Conservation (phyloP, 2,329 filamentous ascomycete genomes). For the Cladophialophora immunda region DNA sequence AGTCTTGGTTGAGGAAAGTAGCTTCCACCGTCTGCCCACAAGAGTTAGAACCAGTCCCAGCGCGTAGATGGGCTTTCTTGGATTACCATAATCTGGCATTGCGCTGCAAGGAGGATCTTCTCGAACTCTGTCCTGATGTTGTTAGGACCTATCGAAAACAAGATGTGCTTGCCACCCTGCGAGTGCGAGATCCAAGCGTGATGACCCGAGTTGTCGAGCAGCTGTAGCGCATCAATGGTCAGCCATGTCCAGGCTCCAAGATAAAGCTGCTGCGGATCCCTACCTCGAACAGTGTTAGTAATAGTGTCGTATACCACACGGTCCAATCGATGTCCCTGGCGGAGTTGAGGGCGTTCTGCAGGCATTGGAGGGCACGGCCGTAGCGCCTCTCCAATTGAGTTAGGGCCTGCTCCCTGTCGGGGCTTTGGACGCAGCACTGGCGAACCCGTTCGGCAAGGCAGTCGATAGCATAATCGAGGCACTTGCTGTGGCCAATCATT, state of each 20-base stretch:
- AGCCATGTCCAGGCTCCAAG: background rate
- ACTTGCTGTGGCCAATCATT: constrained; percentile 30
- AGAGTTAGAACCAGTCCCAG: background rate
- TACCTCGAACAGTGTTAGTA: constrained; percentile 28
- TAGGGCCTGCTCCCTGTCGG: background rate
- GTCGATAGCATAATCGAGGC: constrained; percentile 30
- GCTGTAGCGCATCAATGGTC: constrained; percentile 12
- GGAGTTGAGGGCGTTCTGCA: constrained; percentile 21
- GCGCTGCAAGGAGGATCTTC: constrained; percentile 25
- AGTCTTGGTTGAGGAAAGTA: constrained; percentile 27
- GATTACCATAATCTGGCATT: constrained; percentile 25
- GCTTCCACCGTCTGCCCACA: constrained; percentile 24
- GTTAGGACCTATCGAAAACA: constrained; percentile 22
- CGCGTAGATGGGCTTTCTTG: background rate
- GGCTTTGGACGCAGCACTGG: constrained; percentile 14
- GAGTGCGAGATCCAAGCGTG: constrained; percentile 28
- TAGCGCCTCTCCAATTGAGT: constrained; percentile 25
- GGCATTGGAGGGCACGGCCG: constrained; percentile 21
- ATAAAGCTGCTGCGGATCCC: background rate
- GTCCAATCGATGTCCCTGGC: constrained; percentile 25
- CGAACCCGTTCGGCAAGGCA: constrained; percentile 25
- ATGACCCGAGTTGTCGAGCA: constrained; percentile 23
- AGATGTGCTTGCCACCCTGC: constrained; percentile 22
- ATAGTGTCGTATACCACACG: constrained; percentile 29
- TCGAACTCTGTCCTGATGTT: constrained; percentile 26